Base-by-base conservation (phyloP, 2,329 filamentous ascomycete species). In the Microdochium bolleyi region DNA sequence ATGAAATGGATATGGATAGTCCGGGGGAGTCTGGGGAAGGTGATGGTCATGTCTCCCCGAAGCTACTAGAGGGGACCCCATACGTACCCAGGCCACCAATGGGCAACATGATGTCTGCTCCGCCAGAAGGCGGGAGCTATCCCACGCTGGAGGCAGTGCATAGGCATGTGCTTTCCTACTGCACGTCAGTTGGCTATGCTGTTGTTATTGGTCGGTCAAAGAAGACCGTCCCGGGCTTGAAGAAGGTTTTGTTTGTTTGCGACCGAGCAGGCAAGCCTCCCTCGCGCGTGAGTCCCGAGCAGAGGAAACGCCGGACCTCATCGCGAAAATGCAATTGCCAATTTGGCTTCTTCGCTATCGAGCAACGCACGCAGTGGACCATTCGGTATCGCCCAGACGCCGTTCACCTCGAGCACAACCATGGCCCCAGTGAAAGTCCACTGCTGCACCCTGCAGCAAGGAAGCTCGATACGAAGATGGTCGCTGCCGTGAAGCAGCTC, bases 271-370 rank as follows among this genome's bases (percentile, higher is more conserved):
- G 83, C 44, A 83, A 83, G 58, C 80, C 80, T 1, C 80, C 80
- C 2, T 79, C 73, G 52, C 76, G 80, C 5, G 81, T 83, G n/a
- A 84, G 73, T 56, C 79, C 82, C 1, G 83, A 85, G 65, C 76
- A 79, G 56, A 77, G 83, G 53, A 85, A 85, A 66, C 75, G 81
- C 22, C 83, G 83, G 62, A 86, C 83, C 1, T 84, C 83, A 9
- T 85, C 82, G n/a, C 75, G 83, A 48, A 86, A 86, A 61, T 85
- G 83, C 60, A 82, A 85, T 59, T 86, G 83, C 57, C 80, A 81
- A 27, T 86, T 86, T 64, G 83, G 83, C n/a, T 85, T 86, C 64
- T 86, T 85, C 57, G 83, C 83, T 52, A 82, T 86, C 38, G 83
- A 86, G 64, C 81, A 85, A 61, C 74, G 83, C 54, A 84, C 81